A percentile compares a stretch with the other conserved stretches of the same genome.
Conservation (phyloP, 768 basidiomycete genomes). For the Hypsizygus marmoreus region DNA sequence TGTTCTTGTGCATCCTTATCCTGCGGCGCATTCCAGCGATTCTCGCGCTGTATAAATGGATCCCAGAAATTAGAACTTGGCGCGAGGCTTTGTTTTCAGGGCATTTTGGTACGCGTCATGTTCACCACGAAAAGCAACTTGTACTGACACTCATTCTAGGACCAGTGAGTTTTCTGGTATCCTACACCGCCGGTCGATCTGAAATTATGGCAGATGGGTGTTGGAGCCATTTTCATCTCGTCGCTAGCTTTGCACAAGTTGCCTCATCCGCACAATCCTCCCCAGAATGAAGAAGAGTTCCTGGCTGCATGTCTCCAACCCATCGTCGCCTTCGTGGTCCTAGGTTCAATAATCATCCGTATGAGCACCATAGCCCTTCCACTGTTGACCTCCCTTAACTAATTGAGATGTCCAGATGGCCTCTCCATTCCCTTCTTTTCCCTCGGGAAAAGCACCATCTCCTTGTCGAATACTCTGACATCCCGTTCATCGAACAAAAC, state of each 20-base stretch:
- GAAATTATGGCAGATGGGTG: constrained; percentile 69
- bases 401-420: too few species aligned
- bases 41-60: constrained; percentile 74
- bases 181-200: too few species aligned
- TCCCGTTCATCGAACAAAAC: neutral
- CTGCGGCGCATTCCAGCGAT: constrained; percentile 83
- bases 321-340: constrained; percentile 85
- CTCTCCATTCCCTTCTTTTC: constrained; percentile 23
- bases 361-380: too few species aligned
- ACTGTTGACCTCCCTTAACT: too few species aligned
- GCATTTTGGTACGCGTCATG: constrained; percentile 80
- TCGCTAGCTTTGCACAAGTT: constrained; percentile 68
- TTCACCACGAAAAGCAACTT: too few species aligned
- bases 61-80: constrained; percentile 87
- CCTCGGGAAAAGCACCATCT: constrained; percentile 15
- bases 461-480: constrained; percentile 15
- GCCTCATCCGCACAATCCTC: constrained; percentile 57
- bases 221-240: constrained; percentile 87
- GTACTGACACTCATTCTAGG: too few species aligned
- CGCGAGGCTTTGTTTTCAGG: constrained; percentile 88
- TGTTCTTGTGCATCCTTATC: constrained; percentile 68
- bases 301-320: constrained; percentile 77
- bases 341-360: constrained; percentile 86
- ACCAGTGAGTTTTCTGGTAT: constrained; percentile 55
- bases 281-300: constrained; percentile 67